Conservation (phyloP, 139 green algal species). For the Auxenochlorella pyrenoidosa region DNA sequence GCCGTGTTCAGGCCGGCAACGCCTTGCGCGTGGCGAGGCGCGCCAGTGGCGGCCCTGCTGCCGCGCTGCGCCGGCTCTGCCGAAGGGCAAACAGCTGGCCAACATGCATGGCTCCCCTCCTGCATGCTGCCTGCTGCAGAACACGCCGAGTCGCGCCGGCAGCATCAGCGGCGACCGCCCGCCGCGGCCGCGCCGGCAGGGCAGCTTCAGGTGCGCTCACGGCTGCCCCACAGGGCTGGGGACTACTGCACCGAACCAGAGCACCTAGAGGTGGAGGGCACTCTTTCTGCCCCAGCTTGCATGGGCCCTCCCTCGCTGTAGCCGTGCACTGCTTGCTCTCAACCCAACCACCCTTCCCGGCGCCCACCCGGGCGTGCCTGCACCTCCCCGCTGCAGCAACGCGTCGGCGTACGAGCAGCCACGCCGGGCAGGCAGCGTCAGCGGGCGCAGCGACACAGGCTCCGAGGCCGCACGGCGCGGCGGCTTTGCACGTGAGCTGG, state of each 20-base stretch:
- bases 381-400: constrained; percentile 1
- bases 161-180: constrained; percentile 33
- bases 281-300: too few species aligned
- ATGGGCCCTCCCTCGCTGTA: too few species aligned
- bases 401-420: constrained; percentile 14
- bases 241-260: too few species aligned
- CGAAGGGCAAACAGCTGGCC: too few species aligned
- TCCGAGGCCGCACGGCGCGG: neutral
- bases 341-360: too few species aligned
- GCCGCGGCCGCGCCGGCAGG: constrained; percentile 10
- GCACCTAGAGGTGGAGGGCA: too few species aligned
- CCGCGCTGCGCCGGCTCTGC: neutral
- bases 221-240: neutral
- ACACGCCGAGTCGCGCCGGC: constrained; percentile 11
- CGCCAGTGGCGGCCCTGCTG: neutral
- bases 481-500: constrained; percentile 31
- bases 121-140: constrained; percentile 4
- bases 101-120: too few species aligned
- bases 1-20: too few species aligned
- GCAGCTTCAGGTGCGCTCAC: constrained; percentile 29
- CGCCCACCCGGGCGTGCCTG: too few species aligned
- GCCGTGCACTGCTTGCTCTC: too few species aligned
- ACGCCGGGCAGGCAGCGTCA: constrained; percentile 16
- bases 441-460: constrained; percentile 32
- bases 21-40: too few species aligned